Evolutionary conservation across 495 filamentous ascomycete species (phyloP).

Genomic region (Xylaria castorea): DNA sequence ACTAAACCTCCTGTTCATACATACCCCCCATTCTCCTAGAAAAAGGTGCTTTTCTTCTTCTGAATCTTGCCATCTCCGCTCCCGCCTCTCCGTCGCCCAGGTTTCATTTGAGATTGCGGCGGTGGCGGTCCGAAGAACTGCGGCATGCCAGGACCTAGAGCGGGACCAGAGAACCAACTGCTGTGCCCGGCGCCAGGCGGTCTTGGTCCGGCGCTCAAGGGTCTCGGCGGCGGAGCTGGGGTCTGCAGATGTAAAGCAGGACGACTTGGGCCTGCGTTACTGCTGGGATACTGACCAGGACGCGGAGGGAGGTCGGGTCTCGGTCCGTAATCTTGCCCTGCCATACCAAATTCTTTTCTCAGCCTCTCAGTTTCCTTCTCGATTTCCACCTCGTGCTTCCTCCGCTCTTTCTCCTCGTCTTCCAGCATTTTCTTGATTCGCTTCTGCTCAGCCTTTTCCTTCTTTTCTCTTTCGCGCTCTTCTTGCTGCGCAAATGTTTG

Average conservation of each 20-base stretch:
- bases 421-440: slow-evolving; percentile 79
- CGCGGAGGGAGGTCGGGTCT: slow-evolving; percentile 37
- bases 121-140: slow-evolving; percentile 16
- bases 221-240: slow-evolving; percentile 47
- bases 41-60: slow-evolving; percentile 44
- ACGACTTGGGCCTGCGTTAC: slow-evolving; percentile 24
- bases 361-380: slow-evolving; percentile 86
- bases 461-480: slow-evolving; percentile 59
- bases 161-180: slow-evolving; percentile 32
- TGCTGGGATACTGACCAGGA: slow-evolving; percentile 9
- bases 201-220: slow-evolving; percentile 50
- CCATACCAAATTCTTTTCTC: slow-evolving; percentile 71
- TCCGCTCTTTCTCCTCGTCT: slow-evolving; percentile 73
- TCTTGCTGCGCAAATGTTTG: slow-evolving; percentile 63
- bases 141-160: slow-evolving; percentile 12
- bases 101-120: slow-evolving; percentile 2
- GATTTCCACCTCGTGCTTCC: slow-evolving; percentile 72
- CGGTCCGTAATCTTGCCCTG: slow-evolving; percentile 48
- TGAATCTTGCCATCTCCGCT: slow-evolving; percentile 36
- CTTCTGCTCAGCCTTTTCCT: slow-evolving; percentile 67
- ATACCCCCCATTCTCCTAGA: slow-evolving; percentile 22
- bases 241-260: slow-evolving; percentile 32
- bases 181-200: slow-evolving; percentile 31
- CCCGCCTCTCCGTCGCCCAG: slow-evolving; percentile 31
- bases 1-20: not conserved